Base-by-base conservation (phyloP, 176 grass and related monocot species). In the Raddia distichophylla region DNA sequence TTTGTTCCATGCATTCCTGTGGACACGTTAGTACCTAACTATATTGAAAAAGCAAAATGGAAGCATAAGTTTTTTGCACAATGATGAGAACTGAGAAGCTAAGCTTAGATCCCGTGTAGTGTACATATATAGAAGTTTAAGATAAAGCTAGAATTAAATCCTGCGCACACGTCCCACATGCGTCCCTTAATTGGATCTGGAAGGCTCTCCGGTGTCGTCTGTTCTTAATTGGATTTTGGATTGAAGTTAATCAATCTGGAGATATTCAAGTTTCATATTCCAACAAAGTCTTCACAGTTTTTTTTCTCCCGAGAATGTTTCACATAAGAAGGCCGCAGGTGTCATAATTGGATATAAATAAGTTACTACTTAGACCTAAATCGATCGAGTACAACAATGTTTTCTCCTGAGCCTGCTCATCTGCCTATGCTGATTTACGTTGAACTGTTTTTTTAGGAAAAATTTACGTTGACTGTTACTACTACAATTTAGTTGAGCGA, bases 141-240 rank as follows among this genome's bases (percentile, higher is more conserved):
- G 42, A 75, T 32, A 71, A 85, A 83, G 51, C 17, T 51, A 64
- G 27, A 66, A 13, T 43, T 65, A 77, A 18, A 83, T 56, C 5
- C 7, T 55, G 56, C 62, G 32, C 8, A 40, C 13, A 74, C 43
- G 17, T 61, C 27, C 18, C 48, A 17, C 18, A 18, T 54, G 33
- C 33, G 7, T 82, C 49, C 15, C 18, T 6, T 27, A 27, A 27
- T 27, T 27, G 27, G 27, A 27, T 27, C 27, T 56, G 14, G 67
- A 75, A 74, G 16, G 33, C 43, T 47, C 5, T 48, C 44, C 22
- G 0, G 13, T 4, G 2, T 46, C 13, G 10, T 14, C 13, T 65
- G 22, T 52, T 78, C 32, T 53, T 4, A 70, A 70, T 19, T 47
- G 18, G 12, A 22, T 27, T 2, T 70, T 50, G 5, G 45, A 32